phyloP scores from a whole-genome alignment of 129 eudicot genomes.

The Dittrichia graveolens region DNA sequence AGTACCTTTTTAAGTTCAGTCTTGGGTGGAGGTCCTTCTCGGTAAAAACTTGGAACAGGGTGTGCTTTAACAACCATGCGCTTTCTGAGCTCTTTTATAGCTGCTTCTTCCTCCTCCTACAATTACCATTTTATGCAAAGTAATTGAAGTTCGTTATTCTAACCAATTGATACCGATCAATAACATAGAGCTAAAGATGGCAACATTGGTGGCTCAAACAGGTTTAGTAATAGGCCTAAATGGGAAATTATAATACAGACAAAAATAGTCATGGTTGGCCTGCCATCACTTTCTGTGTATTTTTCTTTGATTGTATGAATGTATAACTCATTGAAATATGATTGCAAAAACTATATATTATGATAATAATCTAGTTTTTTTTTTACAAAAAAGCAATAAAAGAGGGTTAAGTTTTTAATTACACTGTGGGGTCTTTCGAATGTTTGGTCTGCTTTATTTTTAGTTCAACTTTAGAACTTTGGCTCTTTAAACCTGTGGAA shows the following conservation, averaged over 20 bases:
- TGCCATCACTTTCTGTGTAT: too few species aligned
- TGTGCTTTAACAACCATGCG: constrained; percentile 73
- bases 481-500: not conserved
- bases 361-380: not conserved
- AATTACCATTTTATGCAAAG: constrained; percentile 10
- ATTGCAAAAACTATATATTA: too few species aligned
- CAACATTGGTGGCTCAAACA: not conserved
- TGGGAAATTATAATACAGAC: too few species aligned
- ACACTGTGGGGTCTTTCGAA: not conserved
- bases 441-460: not conserved
- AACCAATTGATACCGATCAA: not conserved
- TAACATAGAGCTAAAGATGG: not conserved
- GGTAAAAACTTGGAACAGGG: constrained; percentile 88
- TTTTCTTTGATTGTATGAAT: not conserved
- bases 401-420: not conserved
- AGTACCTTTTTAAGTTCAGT: constrained; percentile 83
- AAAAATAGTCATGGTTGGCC: too few species aligned
- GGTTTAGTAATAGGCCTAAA: too few species aligned
- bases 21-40: constrained; percentile 89
- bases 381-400: not conserved
- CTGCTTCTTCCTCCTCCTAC: constrained; percentile 85
- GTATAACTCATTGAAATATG: too few species aligned
- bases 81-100: constrained; percentile 74
- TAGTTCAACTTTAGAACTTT: not conserved
- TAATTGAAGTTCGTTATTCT: not conserved